A percentile compares a stretch with the other conserved stretches of the same genome.
Evolutionary conservation across 805 yeast genomes (phyloP).

Genomic region (Hanseniaspora mollemarum): DNA sequence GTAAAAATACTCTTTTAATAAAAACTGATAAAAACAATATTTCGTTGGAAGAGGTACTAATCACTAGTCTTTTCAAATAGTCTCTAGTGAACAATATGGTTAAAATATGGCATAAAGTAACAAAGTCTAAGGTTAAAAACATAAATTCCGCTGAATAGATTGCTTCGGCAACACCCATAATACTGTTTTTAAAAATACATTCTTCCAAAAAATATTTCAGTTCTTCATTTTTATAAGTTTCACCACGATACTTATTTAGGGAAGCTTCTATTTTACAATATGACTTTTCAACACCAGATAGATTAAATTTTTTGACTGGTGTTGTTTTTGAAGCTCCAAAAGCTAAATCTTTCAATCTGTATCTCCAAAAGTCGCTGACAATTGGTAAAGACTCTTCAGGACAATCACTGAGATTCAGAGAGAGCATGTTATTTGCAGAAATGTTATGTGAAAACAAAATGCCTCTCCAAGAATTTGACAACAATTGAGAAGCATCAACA

Average conservation of each 20-base stretch:
- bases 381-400: neutral
- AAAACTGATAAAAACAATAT: constrained; percentile 30
- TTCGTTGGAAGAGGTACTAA: constrained; percentile 61
- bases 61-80: constrained; percentile 58
- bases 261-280: neutral
- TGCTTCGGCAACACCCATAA: constrained; percentile 77
- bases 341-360: neutral
- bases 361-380: neutral
- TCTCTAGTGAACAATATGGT: constrained; percentile 36
- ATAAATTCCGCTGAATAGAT: constrained; percentile 54
- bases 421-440: neutral
- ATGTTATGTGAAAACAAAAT: neutral
- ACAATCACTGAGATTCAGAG: neutral
- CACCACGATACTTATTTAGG: neutral
- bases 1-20: constrained; percentile 22
- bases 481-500: too few relatives aligned
- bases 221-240: constrained; percentile 21
- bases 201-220: constrained; percentile 38
- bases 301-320: neutral
- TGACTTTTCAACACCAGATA: neutral
- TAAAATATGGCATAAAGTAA: constrained; percentile 34
- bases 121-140: constrained; percentile 36
- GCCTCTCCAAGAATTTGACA: neutral
- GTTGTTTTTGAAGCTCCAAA: neutral
- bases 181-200: constrained; percentile 64